Conservation (phyloP, 2,329 filamentous ascomycete genomes). For the Chaetomiaceae sp. region DNA sequence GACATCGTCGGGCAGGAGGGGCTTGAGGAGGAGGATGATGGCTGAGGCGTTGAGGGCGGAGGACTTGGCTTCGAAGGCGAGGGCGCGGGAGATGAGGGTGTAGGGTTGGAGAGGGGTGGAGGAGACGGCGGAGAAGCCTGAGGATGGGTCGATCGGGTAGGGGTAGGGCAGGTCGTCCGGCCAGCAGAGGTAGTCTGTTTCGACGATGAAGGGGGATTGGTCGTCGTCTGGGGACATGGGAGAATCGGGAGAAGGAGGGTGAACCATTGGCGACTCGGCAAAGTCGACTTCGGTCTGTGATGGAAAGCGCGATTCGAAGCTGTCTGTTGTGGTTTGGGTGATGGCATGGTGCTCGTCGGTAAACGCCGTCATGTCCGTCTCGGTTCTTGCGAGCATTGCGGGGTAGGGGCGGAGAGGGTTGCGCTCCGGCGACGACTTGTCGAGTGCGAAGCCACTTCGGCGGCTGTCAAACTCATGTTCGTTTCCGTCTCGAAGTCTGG, state of each 20-base stretch:
- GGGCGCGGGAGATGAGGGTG: constrained; percentile 47
- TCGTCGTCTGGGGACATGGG: constrained; percentile 15
- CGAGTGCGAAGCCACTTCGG: constrained; percentile 40
- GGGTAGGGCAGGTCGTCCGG: constrained; percentile 53
- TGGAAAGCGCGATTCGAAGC: constrained; percentile 28
- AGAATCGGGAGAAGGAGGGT: constrained; percentile 8
- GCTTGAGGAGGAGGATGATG: constrained; percentile 56
- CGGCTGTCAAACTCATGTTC: constrained; percentile 42
- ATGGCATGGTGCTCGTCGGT: constrained; percentile 36
- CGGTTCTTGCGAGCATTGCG: constrained; percentile 22
- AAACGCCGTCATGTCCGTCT: constrained; percentile 22
- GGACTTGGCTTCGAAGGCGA: constrained; percentile 52
- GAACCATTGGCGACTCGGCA: constrained; percentile 18
- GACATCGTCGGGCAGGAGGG: constrained; percentile 50
- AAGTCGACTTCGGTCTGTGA: constrained; percentile 28
- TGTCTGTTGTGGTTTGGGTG: constrained; percentile 43
- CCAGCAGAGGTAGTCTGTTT: constrained; percentile 58
- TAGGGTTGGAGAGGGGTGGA: constrained; percentile 51
- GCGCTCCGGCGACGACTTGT: constrained; percentile 25
- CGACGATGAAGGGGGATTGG: constrained; percentile 39
- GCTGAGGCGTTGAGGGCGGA: constrained; percentile 57
- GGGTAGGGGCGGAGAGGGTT: constrained; percentile 8
- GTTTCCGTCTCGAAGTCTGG: constrained; percentile 28
- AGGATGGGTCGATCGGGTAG: constrained; percentile 35
- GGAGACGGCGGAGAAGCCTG: constrained; percentile 10